Base-by-base conservation (phyloP, 257 asterid genomes). In the Parsonsia alboflavescens region DNA sequence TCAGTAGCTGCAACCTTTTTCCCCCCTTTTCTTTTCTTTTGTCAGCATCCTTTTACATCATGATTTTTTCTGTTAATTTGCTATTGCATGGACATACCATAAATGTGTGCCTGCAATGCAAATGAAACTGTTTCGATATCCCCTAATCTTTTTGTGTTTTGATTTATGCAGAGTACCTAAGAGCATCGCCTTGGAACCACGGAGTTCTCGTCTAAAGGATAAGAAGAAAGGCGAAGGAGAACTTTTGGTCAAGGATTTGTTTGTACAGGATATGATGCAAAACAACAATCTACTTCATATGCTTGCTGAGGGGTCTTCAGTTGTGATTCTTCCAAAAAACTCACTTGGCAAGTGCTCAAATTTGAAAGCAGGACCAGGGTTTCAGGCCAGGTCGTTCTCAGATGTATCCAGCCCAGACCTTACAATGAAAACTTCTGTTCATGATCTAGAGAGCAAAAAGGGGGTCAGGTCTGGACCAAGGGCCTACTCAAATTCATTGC, bases 191-290 rank as follows among this genome's bases (percentile, higher is more conserved):
- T 53, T 33, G 81, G 96, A 89, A 83, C 98, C 99, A 36, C 83
- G 98, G 80, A 95, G 99, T 86, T 90, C 94, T 24, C 87, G 99
- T 45, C 75, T 92, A 66, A 95, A 88, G 88, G 96, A 92, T 77
- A 93, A 84, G 84, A 92, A 87, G 87, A 95, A 81, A 82, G 87
- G 87, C 68, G 99, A 90, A 83, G 98, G 98, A 77, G 97, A 95
- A 82, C 82, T 75, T 81, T 82, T 95, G 84, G 89, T 95, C 72
- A 95, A 95, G 84, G 91, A 92, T 74, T 81, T 86, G 21, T 95
- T 95, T 86, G 80, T 80, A 75, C 88, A 88, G 77, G 99, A 95
- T 84, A 84, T 95, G 85, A 76, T 84, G 83, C 88, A 86, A 80
- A 92, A 92, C 73, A 90, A 89, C 71, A 71, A 84, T 74, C 82